A percentile compares a stretch with the other conserved stretches of the same genome.
Evolutionary conservation across 164 flowering plant species (phyloP).

Genomic region (Magnolia officinalis): DNA sequence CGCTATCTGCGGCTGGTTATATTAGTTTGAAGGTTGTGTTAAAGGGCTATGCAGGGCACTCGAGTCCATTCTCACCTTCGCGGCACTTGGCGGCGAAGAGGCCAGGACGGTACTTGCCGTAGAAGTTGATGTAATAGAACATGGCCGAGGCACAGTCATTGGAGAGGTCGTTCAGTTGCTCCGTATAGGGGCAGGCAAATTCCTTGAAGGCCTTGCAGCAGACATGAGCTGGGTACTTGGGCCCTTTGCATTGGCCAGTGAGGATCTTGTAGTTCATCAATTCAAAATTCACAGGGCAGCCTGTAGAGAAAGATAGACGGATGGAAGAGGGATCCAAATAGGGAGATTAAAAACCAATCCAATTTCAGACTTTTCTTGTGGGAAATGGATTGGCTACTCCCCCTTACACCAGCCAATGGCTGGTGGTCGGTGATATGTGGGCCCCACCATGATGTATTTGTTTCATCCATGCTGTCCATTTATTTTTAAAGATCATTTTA

Average conservation of each 20-base stretch:
- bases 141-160: slow-evolving; percentile 44
- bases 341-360: too few species aligned
- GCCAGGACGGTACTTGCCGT: slow-evolving; percentile 44
- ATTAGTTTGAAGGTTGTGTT: too few species aligned
- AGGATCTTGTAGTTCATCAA: slow-evolving; percentile 48
- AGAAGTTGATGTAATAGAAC: slow-evolving; percentile 43
- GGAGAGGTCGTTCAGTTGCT: slow-evolving; percentile 29
- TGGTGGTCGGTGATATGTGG: too few species aligned
- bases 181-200: slow-evolving; percentile 40
- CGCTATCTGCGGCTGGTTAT: neutral
- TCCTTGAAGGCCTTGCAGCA: slow-evolving; percentile 44
- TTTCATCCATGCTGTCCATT: too few species aligned
- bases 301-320: slow-evolving; percentile 19
- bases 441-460: too few species aligned
- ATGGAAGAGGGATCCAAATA: too few species aligned
- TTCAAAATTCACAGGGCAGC: slow-evolving; percentile 41
- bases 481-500: too few species aligned
- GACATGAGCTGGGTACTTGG: slow-evolving; percentile 27
- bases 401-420: too few species aligned
- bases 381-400: too few species aligned
- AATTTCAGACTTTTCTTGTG: too few species aligned
- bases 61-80: slow-evolving; percentile 30
- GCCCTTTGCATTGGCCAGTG: slow-evolving; percentile 60
- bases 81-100: slow-evolving; percentile 35
- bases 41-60: slow-evolving; percentile 17